A percentile compares a stretch with the other conserved stretches of the same genome.
These are phyloP conservation scores for Cyclocybe aegerita DNA, from an alignment of 768 basidiomycete genomes.

Conservation along the genomic window DNA sequence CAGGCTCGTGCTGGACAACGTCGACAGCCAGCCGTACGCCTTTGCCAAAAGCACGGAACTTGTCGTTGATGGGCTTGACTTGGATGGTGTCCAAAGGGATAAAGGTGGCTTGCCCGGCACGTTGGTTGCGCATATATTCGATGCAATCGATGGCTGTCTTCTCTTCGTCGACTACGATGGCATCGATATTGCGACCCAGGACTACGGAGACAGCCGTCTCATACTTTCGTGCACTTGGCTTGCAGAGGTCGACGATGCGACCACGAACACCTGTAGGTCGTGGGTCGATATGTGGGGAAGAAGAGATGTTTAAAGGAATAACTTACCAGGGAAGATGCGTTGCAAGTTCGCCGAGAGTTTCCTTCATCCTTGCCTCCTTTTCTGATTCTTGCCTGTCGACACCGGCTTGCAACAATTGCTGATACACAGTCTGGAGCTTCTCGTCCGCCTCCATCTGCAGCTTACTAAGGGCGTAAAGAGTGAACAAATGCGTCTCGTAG, in stretches of 20 bases:
- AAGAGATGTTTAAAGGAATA: not conserved
- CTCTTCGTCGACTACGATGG: slow-evolving; percentile 95
- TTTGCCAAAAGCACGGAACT: slow-evolving; percentile 88
- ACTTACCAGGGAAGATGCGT: slow-evolving; percentile 81
- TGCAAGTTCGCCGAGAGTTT: slow-evolving; percentile 82
- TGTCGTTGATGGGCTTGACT: slow-evolving; percentile 91
- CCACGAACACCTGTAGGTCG: slow-evolving; percentile 76
- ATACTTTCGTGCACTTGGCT: slow-evolving; percentile 90
- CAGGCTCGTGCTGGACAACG: slow-evolving; percentile 79
- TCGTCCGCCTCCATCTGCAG: slow-evolving; percentile 91
- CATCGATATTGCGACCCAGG: slow-evolving; percentile 92
- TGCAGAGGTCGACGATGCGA: slow-evolving; percentile 90
- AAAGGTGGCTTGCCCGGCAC: slow-evolving; percentile 95
- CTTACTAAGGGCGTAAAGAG: slow-evolving; percentile 49
- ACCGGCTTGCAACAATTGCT: slow-evolving; percentile 86
- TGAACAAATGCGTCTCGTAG: not conserved
- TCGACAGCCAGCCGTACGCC: slow-evolving; percentile 86
- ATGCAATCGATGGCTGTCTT: slow-evolving; percentile 98
- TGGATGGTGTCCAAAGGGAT: slow-evolving; percentile 98
- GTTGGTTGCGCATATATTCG: slow-evolving; percentile 96
- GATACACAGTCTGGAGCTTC: slow-evolving; percentile 79
- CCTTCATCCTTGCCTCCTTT: slow-evolving; percentile 79
- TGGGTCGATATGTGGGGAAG: not conserved
- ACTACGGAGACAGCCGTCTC: slow-evolving; percentile 90
- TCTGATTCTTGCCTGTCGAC: slow-evolving; percentile 88